Evolutionary conservation across 768 basidiomycete genomes (phyloP).

Genomic region (Paxillus involutus): DNA sequence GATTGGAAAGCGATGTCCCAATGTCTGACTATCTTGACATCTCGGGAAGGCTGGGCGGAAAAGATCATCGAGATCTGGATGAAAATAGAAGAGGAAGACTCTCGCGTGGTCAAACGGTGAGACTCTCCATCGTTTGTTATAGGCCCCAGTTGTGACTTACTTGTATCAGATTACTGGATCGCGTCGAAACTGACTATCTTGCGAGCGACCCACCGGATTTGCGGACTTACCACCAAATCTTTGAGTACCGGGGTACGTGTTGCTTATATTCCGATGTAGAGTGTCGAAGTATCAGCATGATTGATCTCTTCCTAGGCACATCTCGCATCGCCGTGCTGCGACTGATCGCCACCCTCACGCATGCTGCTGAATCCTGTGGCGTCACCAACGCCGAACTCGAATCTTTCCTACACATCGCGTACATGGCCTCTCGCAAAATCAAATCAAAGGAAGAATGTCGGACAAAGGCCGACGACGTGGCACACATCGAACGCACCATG

Average conservation of each 20-base stretch:
- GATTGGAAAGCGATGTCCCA: constrained; percentile 25
- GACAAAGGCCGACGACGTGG: constrained; percentile 2
- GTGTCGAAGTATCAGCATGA: neutral
- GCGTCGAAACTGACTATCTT: constrained; percentile 15
- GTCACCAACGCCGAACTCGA: constrained; percentile 26
- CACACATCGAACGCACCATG: constrained; percentile 13
- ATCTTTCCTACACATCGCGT: constrained; percentile 25
- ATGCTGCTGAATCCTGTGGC: constrained; percentile 13
- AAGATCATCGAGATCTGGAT: constrained; percentile 26
- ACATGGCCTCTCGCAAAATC: constrained; percentile 18
- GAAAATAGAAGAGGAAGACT: constrained; percentile 26
- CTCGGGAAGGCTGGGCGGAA: constrained; percentile 27
- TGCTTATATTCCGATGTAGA: neutral
- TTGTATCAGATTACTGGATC: constrained; percentile 14
- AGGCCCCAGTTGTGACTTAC: neutral
- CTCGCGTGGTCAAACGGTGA: constrained; percentile 18
- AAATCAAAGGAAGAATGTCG: constrained; percentile 1
- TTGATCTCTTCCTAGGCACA: constrained; percentile 7
- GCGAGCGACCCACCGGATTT: constrained; percentile 10
- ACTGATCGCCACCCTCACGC: constrained; percentile 25
- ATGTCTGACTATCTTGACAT: constrained; percentile 20
- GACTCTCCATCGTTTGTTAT: neutral
- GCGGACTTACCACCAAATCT: constrained; percentile 12
- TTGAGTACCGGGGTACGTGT: constrained; percentile 19
- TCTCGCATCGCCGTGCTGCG: constrained; percentile 28